Conservation (phyloP, 768 basidiomycete species). For the Cystofilobasidium macerans region DNA sequence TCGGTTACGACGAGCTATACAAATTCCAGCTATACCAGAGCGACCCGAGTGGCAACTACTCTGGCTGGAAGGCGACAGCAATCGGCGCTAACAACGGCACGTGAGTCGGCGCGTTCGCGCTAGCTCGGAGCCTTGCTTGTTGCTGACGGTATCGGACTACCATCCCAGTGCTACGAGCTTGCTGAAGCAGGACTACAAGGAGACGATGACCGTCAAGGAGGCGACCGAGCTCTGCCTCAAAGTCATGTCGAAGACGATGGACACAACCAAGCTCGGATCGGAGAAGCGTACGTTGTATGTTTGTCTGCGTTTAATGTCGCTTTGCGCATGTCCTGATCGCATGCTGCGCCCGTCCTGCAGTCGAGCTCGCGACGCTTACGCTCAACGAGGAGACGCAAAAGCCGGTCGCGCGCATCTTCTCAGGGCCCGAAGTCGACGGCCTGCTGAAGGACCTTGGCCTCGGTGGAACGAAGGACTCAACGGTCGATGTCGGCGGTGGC, state of each 20-base stretch:
- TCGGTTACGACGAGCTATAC: conserved; percentile 92
- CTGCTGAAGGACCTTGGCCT: conserved; percentile 66
- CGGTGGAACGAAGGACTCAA: conserved; percentile 66
- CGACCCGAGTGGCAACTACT: conserved; percentile 96
- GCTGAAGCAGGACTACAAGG: conserved; percentile 97
- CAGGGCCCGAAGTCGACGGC: conserved; percentile 75
- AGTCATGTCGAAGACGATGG: conserved; percentile 99
- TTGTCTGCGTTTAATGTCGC: neutral
- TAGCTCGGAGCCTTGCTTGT: neutral
- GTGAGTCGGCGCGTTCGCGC: neutral
- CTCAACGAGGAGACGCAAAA: conserved; percentile 63
- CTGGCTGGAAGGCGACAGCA: conserved; percentile 94
- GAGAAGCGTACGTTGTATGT: conserved; percentile 66
- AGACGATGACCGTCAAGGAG: conserved; percentile 68
- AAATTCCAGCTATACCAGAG: conserved; percentile 96
- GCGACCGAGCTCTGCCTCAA: conserved; percentile 82
- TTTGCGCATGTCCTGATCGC: neutral
- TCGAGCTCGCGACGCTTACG: conserved; percentile 91
- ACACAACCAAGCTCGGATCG: conserved; percentile 87
- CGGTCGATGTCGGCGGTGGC: conserved; percentile 35
- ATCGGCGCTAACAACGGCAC: conserved; percentile 91
- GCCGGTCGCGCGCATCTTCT: conserved; percentile 84
- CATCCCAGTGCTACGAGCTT: conserved; percentile 86
- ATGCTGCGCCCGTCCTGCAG: conserved; percentile 40
- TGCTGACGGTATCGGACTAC: neutral